phyloP scores from a whole-genome alignment of 73 alveolate species.

The Tetrahymena borealis region DNA sequence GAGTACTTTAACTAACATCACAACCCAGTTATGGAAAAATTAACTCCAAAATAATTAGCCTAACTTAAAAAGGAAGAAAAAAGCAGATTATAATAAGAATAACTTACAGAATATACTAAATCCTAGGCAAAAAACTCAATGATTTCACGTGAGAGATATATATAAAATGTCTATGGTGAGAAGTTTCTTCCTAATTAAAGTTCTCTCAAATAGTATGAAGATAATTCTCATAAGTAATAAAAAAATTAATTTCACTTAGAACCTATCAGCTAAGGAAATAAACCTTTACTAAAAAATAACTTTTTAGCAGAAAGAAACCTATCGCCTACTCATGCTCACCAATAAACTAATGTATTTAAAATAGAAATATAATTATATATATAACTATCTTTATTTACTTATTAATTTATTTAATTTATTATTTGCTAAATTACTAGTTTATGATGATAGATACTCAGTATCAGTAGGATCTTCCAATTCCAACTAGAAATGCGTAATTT shows the following conservation, averaged over 20 bases:
- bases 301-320: not conserved
- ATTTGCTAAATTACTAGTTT: not conserved
- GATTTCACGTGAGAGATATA: not conserved
- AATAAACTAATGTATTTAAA: not conserved
- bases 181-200: not conserved
- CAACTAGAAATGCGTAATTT: not conserved
- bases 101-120: not conserved
- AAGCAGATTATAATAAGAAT: not conserved
- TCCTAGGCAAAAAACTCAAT: not conserved
- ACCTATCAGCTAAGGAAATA: not conserved
- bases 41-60: not conserved
- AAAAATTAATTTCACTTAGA: not conserved
- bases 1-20: too few relatives aligned
- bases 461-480: not conserved
- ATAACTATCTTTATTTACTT: too few relatives aligned
- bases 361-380: too few relatives aligned
- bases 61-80: not conserved
- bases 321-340: not conserved
- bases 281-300: not conserved
- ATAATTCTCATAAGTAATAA: not conserved
- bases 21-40: not conserved
- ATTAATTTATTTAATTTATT: not conserved
- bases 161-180: not conserved
- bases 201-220: not conserved
- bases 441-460: not conserved